phyloP scores from a whole-genome alignment of 768 basidiomycete species.

The Amanita molliuscula region DNA sequence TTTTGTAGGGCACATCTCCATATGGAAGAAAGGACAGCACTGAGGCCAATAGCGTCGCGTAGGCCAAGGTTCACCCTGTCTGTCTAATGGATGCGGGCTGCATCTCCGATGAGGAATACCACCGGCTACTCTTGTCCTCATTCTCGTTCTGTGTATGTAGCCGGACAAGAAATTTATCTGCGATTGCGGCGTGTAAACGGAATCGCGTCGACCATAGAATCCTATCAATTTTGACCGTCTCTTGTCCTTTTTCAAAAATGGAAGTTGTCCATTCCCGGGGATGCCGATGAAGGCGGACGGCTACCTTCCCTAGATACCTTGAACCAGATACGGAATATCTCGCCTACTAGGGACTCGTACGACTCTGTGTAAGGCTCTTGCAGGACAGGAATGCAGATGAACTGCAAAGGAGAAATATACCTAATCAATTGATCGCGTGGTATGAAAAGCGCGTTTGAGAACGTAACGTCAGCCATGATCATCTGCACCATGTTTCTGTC shows the following conservation, averaged over 20 bases:
- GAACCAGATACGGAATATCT: slow-evolving; percentile 29
- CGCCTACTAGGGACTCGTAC: slow-evolving; percentile 5
- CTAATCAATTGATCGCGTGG: slow-evolving; percentile 11
- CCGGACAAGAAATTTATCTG: slow-evolving; percentile 11
- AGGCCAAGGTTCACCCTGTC: slow-evolving; percentile 51
- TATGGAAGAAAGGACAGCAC: slow-evolving; percentile 28
- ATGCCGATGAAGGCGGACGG: slow-evolving; percentile 22
- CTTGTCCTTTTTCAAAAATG: slow-evolving; percentile 23
- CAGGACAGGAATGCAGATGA: slow-evolving; percentile 28
- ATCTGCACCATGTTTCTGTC: slow-evolving; percentile 25
- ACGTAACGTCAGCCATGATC: slow-evolving; percentile 36
- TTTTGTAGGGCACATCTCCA: slow-evolving; percentile 8
- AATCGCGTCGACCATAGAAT: slow-evolving; percentile 14
- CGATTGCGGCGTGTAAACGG: too few species aligned
- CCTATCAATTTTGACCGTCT: slow-evolving; percentile 23
- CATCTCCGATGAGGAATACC: slow-evolving; percentile 23
- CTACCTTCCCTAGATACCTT: slow-evolving; percentile 25
- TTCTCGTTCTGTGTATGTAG: slow-evolving; percentile 5
- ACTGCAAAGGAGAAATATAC: slow-evolving; percentile 17
- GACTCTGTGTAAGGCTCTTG: slow-evolving; percentile 11
- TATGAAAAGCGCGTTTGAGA: slow-evolving; percentile 18
- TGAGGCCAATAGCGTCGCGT: slow-evolving; percentile 39
- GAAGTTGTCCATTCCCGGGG: slow-evolving; percentile 29
- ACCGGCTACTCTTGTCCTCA: slow-evolving; percentile 29
- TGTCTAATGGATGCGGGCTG: slow-evolving; percentile 20